Evolutionary conservation across 1,284 basidiomycete species (phyloP).

Genomic region (Cerrena zonata): DNA sequence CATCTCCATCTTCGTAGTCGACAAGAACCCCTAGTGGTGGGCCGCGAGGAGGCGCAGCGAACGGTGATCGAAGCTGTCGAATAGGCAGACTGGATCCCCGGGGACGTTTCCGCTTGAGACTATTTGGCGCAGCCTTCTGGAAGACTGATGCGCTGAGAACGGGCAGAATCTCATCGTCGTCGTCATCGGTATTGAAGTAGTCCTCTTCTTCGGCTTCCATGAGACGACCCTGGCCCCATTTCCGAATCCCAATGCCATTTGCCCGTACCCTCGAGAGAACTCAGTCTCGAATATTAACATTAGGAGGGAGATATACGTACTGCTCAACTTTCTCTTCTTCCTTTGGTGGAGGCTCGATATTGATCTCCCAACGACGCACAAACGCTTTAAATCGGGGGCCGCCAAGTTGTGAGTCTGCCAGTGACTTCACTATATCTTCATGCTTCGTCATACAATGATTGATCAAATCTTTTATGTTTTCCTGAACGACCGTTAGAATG

Average conservation of each 20-base stretch:
- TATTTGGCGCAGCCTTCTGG: constrained; percentile 29
- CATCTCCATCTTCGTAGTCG: constrained; percentile 62
- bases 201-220: constrained; percentile 76
- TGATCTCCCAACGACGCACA: constrained; percentile 83
- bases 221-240: constrained; percentile 46
- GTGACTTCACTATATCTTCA: constrained; percentile 56
- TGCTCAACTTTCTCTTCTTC: constrained; percentile 46
- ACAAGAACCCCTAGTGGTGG: constrained; percentile 56
- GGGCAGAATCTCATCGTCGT: constrained; percentile 39
- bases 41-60: constrained; percentile 39
- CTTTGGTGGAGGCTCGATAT: constrained; percentile 67
- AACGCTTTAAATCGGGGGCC: constrained; percentile 69
- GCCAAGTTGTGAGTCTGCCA: constrained; percentile 60
- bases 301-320: constrained; percentile 30
- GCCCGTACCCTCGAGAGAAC: constrained; percentile 6
- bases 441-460: constrained; percentile 79
- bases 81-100: constrained; percentile 22
- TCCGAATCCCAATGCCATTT: constrained; percentile 26
- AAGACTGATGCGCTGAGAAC: constrained; percentile 23
- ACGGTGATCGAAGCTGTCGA: constrained; percentile 16
- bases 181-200: constrained; percentile 84
- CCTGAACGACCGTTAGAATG: constrained; percentile 40
- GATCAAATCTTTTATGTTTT: constrained; percentile 83
- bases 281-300: background rate
- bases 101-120: constrained; percentile 54